phyloP scores from a whole-genome alignment of 805 yeast genomes.

The Brettanomyces sp. region DNA sequence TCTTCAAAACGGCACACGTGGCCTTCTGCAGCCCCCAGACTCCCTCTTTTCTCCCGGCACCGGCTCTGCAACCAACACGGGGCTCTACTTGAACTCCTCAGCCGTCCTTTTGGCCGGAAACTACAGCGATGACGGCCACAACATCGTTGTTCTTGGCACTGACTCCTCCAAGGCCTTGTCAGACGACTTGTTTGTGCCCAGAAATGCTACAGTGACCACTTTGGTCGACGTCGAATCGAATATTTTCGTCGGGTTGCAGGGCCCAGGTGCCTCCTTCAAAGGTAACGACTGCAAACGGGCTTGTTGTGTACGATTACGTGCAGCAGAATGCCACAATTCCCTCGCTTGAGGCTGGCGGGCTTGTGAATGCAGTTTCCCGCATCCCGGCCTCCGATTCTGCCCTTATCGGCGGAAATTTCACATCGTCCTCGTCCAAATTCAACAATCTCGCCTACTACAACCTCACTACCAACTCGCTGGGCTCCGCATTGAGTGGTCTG shows the following conservation, averaged over 20 bases:
- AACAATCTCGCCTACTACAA: slow-evolving; percentile 59
- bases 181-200: slow-evolving; percentile 11
- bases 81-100: slow-evolving; percentile 39
- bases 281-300: slow-evolving; percentile 28
- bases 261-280: slow-evolving; percentile 17
- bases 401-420: slow-evolving; percentile 69
- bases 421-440: slow-evolving; percentile 31
- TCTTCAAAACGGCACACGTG: slow-evolving; percentile 2
- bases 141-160: slow-evolving; percentile 5
- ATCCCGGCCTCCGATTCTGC: slow-evolving; percentile 34
- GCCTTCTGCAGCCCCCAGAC: background rate
- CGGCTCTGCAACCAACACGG: slow-evolving; percentile 11
- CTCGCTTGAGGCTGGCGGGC: slow-evolving; percentile 30
- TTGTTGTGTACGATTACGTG: slow-evolving; percentile 41
- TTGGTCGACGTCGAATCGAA: slow-evolving; percentile 29
- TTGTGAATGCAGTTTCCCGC: slow-evolving; percentile 32
- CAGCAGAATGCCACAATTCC: slow-evolving; percentile 4
- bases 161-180: slow-evolving; percentile 1
- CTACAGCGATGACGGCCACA: slow-evolving; percentile 2
- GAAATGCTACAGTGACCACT: slow-evolving; percentile 12
- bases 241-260: slow-evolving; percentile 40
- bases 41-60: background rate
- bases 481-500: slow-evolving; percentile 35
- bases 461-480: slow-evolving; percentile 17
- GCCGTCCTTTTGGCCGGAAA: slow-evolving; percentile 30